These are phyloP conservation scores for Anisodus tanguticus DNA, from an alignment of 257 asterid species.

Conservation along the genomic window DNA sequence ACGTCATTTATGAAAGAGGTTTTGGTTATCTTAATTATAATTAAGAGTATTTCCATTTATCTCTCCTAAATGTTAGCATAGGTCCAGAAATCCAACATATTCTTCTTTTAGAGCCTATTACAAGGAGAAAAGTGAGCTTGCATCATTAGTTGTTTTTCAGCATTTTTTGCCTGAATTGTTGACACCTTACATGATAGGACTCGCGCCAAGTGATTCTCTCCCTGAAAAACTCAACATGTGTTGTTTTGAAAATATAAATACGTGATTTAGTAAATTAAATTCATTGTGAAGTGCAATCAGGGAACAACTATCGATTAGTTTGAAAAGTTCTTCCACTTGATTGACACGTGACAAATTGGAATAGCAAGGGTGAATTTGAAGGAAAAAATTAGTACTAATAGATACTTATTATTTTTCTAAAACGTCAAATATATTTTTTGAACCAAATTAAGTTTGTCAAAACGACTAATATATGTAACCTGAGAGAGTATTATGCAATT, in stretches of 20 bases:
- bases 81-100: neutral
- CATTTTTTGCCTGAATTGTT: neutral
- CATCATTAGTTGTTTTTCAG: neutral
- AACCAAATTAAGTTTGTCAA: no score
- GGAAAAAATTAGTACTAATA: no score
- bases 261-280: neutral
- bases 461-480: no score
- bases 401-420: no score
- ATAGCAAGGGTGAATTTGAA: no score
- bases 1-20: no score
- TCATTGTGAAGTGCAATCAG: neutral
- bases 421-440: no score
- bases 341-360: no score
- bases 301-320: neutral
- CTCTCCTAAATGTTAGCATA: neutral
- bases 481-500: no score
- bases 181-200: neutral
- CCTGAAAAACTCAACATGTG: neutral
- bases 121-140: neutral
- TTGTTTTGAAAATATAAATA: neutral
- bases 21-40: neutral
- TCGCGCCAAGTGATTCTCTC: neutral
- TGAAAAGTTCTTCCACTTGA: neutral
- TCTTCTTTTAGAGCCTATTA: neutral
- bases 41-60: neutral